Evolutionary conservation across 306 rosid species (phyloP).

Genomic region (Lathyrus oleraceus): DNA sequence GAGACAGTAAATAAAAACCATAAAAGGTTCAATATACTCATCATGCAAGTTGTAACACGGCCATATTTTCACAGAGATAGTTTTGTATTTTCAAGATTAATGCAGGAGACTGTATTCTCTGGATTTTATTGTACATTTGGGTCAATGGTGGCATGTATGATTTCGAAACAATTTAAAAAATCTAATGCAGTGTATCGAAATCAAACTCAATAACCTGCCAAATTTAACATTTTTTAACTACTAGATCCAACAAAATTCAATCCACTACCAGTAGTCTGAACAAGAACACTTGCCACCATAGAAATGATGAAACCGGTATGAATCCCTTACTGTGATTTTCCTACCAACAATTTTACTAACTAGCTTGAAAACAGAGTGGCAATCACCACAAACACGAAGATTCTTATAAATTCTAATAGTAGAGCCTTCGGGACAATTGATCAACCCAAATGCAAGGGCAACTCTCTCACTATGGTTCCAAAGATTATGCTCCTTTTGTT

Average conservation of each 20-base stretch:
- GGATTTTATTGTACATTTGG: slow-evolving; percentile 13
- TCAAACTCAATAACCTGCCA: not conserved
- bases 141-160: not conserved
- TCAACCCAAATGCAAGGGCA: slow-evolving; percentile 84
- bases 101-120: not conserved
- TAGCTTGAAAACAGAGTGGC: slow-evolving; percentile 85
- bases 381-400: slow-evolving; percentile 91
- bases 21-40: not conserved
- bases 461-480: slow-evolving; percentile 95
- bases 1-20: not conserved
- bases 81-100: not conserved
- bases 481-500: slow-evolving; percentile 89
- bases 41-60: not conserved
- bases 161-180: not conserved
- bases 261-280: slow-evolving; percentile 75
- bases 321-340: slow-evolving; percentile 78
- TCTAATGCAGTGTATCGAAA: not conserved
- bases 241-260: slow-evolving; percentile 17
- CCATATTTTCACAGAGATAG: not conserved
- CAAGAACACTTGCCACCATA: slow-evolving; percentile 82
- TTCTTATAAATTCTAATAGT: slow-evolving; percentile 80
- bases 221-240: not conserved
- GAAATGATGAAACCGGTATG: slow-evolving; percentile 88
- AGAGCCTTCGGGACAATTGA: slow-evolving; percentile 61
- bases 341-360: slow-evolving; percentile 59